Conservation (phyloP, 495 filamentous ascomycete species). For the Aspergillus saccharolyticus region DNA sequence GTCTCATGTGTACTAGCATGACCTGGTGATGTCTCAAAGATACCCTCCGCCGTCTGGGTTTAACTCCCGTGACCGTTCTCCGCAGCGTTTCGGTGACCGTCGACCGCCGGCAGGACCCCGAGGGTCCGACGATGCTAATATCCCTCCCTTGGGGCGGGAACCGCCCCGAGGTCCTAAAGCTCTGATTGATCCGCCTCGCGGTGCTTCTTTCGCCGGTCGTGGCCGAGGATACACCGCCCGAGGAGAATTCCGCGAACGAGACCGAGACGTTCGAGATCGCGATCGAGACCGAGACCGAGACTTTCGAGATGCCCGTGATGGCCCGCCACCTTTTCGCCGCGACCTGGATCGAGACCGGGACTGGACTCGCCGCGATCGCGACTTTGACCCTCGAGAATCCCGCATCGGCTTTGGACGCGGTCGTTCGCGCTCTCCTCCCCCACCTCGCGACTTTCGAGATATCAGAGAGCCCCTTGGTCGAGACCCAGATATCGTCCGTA, state of each 20-base stretch:
- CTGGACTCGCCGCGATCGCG: slow-evolving; percentile 31
- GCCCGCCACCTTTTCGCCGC: slow-evolving; percentile 28
- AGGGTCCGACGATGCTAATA: slow-evolving; percentile 35
- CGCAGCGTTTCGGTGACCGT: slow-evolving; percentile 43
- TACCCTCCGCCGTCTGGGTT: slow-evolving; percentile 45
- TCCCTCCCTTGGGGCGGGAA: slow-evolving; percentile 40
- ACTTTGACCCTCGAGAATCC: slow-evolving; percentile 40
- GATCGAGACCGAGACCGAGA: slow-evolving; percentile 42
- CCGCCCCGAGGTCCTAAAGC: slow-evolving; percentile 71
- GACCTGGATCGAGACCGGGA: slow-evolving; percentile 42
- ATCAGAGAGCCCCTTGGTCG: slow-evolving; percentile 34
- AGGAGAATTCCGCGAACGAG: slow-evolving; percentile 59
- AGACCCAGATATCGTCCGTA: slow-evolving; percentile 41
- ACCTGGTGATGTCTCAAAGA: slow-evolving; percentile 46
- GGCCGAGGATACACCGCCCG: slow-evolving; percentile 45
- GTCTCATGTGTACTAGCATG: slow-evolving; percentile 34
- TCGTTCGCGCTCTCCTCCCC: slow-evolving; percentile 39
- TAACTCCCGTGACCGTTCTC: slow-evolving; percentile 45
- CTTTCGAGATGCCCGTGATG: slow-evolving; percentile 35
- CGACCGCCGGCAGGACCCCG: slow-evolving; percentile 38
- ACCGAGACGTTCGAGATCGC: slow-evolving; percentile 46
- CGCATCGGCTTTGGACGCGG: slow-evolving; percentile 40
- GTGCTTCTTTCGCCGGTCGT: slow-evolving; percentile 40
- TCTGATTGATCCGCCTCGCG: slow-evolving; percentile 58
- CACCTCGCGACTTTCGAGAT: slow-evolving; percentile 49